phyloP scores from a whole-genome alignment of 1,284 basidiomycete species.

The Cutaneotrichosporon sp. region DNA sequence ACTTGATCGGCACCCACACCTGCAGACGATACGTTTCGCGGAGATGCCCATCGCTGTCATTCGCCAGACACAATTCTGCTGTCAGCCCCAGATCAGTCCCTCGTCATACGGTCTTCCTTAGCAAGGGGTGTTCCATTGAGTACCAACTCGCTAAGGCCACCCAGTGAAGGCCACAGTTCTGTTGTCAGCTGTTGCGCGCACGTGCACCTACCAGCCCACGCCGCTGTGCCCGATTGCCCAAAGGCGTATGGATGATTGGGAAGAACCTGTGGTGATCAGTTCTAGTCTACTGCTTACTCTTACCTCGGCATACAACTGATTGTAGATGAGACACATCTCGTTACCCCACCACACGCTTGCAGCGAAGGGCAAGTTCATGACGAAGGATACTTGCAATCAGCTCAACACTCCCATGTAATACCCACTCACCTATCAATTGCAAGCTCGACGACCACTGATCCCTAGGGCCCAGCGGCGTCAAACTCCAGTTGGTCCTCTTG shows the following conservation, averaged over 20 bases:
- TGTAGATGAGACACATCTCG: conserved; percentile 44
- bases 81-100: conserved; percentile 6
- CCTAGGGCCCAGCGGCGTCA: conserved; percentile 37
- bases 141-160: conserved; percentile 39
- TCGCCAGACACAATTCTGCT: conserved; percentile 27
- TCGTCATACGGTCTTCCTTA: conserved; percentile 40
- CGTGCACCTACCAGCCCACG: conserved; percentile 35
- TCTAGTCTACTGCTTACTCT: no score
- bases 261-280: no score
- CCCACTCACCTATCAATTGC: conserved; percentile 18
- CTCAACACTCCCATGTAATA: background rate
- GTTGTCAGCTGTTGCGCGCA: background rate
- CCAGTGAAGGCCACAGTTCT: conserved; percentile 41
- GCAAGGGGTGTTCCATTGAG: conserved; percentile 36
- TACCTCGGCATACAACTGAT: conserved; percentile 35
- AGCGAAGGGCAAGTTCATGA: conserved; percentile 38
- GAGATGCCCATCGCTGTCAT: background rate
- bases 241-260: conserved; percentile 42
- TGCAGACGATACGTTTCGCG: conserved; percentile 33
- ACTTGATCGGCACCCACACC: conserved; percentile 41
- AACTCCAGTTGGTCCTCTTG: conserved; percentile 39
- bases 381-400: conserved; percentile 11
- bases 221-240: conserved; percentile 37
- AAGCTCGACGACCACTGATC: conserved; percentile 27
- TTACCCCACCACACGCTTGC: conserved; percentile 45